These are phyloP conservation scores for Moesziomyces sp. DNA, from an alignment of 1,284 basidiomycete species.

Conservation along the genomic window DNA sequence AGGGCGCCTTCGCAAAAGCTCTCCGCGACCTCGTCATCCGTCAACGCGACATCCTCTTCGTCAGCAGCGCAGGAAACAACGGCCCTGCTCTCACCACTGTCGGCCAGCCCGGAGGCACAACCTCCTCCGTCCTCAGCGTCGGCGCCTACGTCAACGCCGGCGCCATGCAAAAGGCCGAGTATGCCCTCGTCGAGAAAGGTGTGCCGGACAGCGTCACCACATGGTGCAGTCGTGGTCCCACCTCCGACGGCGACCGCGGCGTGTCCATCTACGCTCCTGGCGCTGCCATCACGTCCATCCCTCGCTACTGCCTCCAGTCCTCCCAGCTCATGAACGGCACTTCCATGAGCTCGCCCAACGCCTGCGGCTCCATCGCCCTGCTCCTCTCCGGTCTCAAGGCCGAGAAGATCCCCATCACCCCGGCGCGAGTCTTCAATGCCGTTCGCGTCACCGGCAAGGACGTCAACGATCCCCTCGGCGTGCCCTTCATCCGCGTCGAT, in stretches of 20 bases:
- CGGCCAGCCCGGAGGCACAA: constrained; percentile 67
- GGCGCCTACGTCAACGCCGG: constrained; percentile 68
- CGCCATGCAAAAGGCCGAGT: constrained; percentile 68
- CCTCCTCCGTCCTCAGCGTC: constrained; percentile 64
- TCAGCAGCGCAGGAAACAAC: constrained; percentile 65
- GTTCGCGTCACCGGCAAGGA: constrained; percentile 65
- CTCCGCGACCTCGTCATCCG: constrained; percentile 63
- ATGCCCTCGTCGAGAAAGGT: constrained; percentile 65
- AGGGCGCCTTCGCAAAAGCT: constrained; percentile 64
- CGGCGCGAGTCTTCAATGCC: constrained; percentile 66
- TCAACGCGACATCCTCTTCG: constrained; percentile 62
- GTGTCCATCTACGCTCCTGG: constrained; percentile 68
- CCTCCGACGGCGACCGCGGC: constrained; percentile 63
- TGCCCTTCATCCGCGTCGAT: constrained; percentile 67
- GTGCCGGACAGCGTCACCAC: constrained; percentile 66
- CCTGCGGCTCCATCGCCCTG: constrained; percentile 65
- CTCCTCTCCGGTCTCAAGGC: constrained; percentile 66
- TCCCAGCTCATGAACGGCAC: constrained; percentile 68
- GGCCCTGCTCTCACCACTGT: constrained; percentile 68
- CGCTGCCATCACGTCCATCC: constrained; percentile 68
- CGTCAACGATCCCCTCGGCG: constrained; percentile 65
- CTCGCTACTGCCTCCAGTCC: constrained; percentile 66
- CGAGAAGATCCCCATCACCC: constrained; percentile 63
- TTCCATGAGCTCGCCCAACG: constrained; percentile 67
- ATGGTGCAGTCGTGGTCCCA: constrained; percentile 68